These are phyloP conservation scores for Cyphellophora europaea DNA, from an alignment of 2,329 filamentous ascomycete species.

Conservation along the genomic window DNA sequence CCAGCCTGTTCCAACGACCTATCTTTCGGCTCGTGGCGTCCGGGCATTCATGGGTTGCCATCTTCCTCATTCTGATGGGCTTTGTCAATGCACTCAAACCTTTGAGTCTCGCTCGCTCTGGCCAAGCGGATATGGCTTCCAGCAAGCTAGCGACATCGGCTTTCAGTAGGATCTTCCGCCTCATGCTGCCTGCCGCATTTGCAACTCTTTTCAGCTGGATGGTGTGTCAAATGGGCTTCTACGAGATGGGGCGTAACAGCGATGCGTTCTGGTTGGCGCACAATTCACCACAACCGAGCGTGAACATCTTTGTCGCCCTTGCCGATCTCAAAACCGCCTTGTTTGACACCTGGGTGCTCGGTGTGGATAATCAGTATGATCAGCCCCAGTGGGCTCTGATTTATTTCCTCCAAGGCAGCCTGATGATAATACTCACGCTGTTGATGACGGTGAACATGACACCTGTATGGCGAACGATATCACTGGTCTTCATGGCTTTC, in stretches of 20 bases:
- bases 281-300: slow-evolving; percentile 36
- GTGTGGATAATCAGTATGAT: slow-evolving; percentile 43
- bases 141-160: slow-evolving; percentile 47
- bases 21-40: slow-evolving; percentile 51
- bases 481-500: slow-evolving; percentile 37
- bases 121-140: slow-evolving; percentile 45
- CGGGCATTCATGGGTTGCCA: slow-evolving; percentile 55
- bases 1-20: slow-evolving; percentile 47
- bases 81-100: slow-evolving; percentile 57
- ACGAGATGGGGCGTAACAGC: slow-evolving; percentile 44
- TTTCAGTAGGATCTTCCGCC: slow-evolving; percentile 48
- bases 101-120: slow-evolving; percentile 45
- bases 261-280: slow-evolving; percentile 52
- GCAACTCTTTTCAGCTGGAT: slow-evolving; percentile 49
- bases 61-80: slow-evolving; percentile 57
- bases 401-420: slow-evolving; percentile 45
- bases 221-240: slow-evolving; percentile 47
- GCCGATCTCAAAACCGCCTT: slow-evolving; percentile 36
- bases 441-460: slow-evolving; percentile 42
- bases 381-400: slow-evolving; percentile 51
- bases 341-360: slow-evolving; percentile 43
- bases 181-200: slow-evolving; percentile 48
- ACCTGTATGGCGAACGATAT: slow-evolving; percentile 40
- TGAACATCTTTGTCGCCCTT: slow-evolving; percentile 33
- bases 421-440: slow-evolving; percentile 46